phyloP scores from a whole-genome alignment of 2,329 filamentous ascomycete species.

The Paraphaeosphaeria minitans region DNA sequence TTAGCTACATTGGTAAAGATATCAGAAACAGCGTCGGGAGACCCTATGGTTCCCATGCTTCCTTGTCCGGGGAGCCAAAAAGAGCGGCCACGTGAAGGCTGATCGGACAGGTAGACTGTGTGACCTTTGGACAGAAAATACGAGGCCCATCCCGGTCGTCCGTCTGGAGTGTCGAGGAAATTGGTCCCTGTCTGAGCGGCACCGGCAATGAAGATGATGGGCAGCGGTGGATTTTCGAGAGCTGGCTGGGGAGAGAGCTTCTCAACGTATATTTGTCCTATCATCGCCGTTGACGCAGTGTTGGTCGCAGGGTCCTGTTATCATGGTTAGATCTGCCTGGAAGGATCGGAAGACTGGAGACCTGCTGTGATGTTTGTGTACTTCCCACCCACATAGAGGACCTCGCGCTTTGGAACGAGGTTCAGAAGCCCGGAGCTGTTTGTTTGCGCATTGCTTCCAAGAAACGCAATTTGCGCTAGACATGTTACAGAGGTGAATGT shows the following conservation, averaged over 20 bases:
- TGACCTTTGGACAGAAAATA: slow-evolving; percentile 55
- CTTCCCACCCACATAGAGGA: slow-evolving; percentile 34
- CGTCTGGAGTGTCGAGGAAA: slow-evolving; percentile 55
- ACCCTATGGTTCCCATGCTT: slow-evolving; percentile 16
- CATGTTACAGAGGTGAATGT: slow-evolving; percentile 15
- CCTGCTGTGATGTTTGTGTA: slow-evolving; percentile 26
- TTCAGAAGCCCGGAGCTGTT: slow-evolving; percentile 14
- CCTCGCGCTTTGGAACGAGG: slow-evolving; percentile 22
- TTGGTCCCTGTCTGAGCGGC: slow-evolving; percentile 38
- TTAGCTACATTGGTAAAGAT: slow-evolving; percentile 23
- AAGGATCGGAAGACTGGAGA: neutral
- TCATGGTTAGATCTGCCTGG: slow-evolving; percentile 13
- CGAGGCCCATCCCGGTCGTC: slow-evolving; percentile 55
- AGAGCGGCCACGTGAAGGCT: slow-evolving; percentile 54
- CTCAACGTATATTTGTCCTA: slow-evolving; percentile 37
- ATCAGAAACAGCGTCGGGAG: slow-evolving; percentile 42
- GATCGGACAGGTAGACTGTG: slow-evolving; percentile 56
- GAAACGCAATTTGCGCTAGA: slow-evolving; percentile 14
- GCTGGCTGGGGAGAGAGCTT: slow-evolving; percentile 23
- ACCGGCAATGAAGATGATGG: slow-evolving; percentile 39
- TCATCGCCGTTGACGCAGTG: slow-evolving; percentile 17
- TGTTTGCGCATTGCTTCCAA: slow-evolving; percentile 16
- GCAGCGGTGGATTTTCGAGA: slow-evolving; percentile 15
- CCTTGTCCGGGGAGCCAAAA: slow-evolving; percentile 43
- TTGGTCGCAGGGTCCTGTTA: neutral